Evolutionary conservation across 2,329 filamentous ascomycete species (phyloP), one percentile per base, ranked within the genome.

Genomic region (Tolypocladium pustulatum): DNA sequence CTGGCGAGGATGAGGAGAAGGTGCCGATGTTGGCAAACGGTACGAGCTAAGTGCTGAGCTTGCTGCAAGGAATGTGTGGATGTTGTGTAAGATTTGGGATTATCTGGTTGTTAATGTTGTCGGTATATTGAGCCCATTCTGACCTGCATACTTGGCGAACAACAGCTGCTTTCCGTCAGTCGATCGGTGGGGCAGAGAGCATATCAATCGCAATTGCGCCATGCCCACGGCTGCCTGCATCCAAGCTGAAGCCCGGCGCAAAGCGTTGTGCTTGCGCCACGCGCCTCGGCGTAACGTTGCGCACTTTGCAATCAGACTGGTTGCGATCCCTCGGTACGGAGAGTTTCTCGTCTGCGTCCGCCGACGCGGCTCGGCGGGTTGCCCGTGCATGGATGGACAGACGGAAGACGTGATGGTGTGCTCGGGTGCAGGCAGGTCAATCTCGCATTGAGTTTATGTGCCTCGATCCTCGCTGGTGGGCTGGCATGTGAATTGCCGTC

Each of bases 1-100:
- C 30, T 17, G 27, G 13, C 30, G 68, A 68, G 30, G 64, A 67
- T 27, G 67, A 72, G 32, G 67, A 72, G 30, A 71, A 69, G 57
- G 51, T 59, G 57, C 9, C 52, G 27, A 41, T 58, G 43, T 17
- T 58, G 55, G 22, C 51, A 6, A 56, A 55, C 17, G 58, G 55
- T n/a, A 38, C 46, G 30, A 34, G 22, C 17, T 52, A 27, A 13
- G 27, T n/a, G 43, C 17, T 3, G 49, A 6, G 12, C 27, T n/a
- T 4, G 17, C 25, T 34, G 49, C 3, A 10, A 13, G 8, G 49
- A 9, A 20, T 17, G 27, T 34, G 15, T 20, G 6, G 25, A 17
- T 30, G 46, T 51, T 49, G 13, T 51, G 30, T 52, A 52, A 15
- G 8, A 52, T 12, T 13, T n/a, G 46, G 32, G 46, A 6, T 52